Evolutionary conservation across 2,329 filamentous ascomycete species (phyloP).

Genomic region (Harringtonia lauricola): DNA sequence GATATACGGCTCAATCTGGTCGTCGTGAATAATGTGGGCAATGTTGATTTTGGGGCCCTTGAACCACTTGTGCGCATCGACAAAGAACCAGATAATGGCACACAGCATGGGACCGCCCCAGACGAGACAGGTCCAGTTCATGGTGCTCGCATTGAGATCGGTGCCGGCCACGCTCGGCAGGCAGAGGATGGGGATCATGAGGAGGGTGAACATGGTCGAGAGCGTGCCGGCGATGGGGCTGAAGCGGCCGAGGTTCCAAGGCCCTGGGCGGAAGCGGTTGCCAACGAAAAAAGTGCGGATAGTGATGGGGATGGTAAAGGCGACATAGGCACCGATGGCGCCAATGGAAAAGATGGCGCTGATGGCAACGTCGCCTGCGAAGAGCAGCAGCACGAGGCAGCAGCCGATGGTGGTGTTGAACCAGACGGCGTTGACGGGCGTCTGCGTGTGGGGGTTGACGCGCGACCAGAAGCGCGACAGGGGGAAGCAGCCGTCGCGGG

Average conservation of each 20-base stretch:
- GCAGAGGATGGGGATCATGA: slow-evolving; percentile 61
- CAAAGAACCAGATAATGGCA: slow-evolving; percentile 49
- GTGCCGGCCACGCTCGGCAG: slow-evolving; percentile 46
- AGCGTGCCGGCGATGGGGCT: slow-evolving; percentile 44
- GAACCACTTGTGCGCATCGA: slow-evolving; percentile 58
- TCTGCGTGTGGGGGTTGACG: slow-evolving; percentile 49
- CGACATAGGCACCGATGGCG: slow-evolving; percentile 55
- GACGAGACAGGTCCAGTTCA: slow-evolving; percentile 62
- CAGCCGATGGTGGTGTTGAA: slow-evolving; percentile 51
- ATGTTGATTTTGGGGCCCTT: slow-evolving; percentile 60
- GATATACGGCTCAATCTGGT: too few relatives aligned
- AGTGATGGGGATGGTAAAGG: slow-evolving; percentile 47
- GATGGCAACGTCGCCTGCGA: slow-evolving; percentile 50
- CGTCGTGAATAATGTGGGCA: slow-evolving; percentile 20
- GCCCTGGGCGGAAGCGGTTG: slow-evolving; percentile 52
- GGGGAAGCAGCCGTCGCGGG: slow-evolving; percentile 60
- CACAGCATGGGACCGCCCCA: slow-evolving; percentile 53
- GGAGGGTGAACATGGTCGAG: slow-evolving; percentile 46
- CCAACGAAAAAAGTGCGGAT: slow-evolving; percentile 50
- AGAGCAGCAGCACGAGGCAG: slow-evolving; percentile 50
- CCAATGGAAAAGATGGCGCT: slow-evolving; percentile 61
- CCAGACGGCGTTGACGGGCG: slow-evolving; percentile 62
- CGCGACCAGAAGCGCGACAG: slow-evolving; percentile 44
- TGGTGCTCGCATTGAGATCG: slow-evolving; percentile 36
- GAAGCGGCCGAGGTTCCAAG: slow-evolving; percentile 55